These are phyloP conservation scores for Pelargonium citronellum DNA, from an alignment of 441 rosid genomes.

Conservation along the genomic window DNA sequence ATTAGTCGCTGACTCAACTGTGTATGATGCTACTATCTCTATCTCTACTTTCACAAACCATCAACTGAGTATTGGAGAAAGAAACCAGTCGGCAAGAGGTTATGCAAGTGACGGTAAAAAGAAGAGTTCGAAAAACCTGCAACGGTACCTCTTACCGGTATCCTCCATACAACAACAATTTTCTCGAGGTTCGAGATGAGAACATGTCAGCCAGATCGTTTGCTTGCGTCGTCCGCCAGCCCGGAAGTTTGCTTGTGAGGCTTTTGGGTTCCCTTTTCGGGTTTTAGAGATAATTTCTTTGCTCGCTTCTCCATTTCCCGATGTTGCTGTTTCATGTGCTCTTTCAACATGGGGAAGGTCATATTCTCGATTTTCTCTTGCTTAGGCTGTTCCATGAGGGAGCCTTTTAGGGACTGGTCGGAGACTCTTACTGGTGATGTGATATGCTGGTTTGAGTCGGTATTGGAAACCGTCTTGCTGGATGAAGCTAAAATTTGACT, in stretches of 20 bases:
- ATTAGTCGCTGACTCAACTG: too few species aligned
- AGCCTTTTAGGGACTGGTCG: slow-evolving; percentile 11
- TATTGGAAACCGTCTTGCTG: slow-evolving; percentile 11
- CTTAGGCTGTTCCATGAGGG: slow-evolving; percentile 15
- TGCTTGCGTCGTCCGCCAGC: slow-evolving; percentile 7
- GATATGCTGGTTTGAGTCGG: slow-evolving; percentile 16
- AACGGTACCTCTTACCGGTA: background rate
- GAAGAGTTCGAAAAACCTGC: too few species aligned
- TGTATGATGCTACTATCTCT: too few species aligned
- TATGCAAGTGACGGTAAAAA: too few species aligned
- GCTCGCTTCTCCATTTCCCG: slow-evolving; percentile 20
- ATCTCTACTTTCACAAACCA: too few species aligned
- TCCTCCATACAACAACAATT: background rate
- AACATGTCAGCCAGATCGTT: background rate
- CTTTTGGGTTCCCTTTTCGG: slow-evolving; percentile 23
- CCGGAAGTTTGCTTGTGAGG: slow-evolving; percentile 15
- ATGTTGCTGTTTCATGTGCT: slow-evolving; percentile 23
- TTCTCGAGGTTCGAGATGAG: background rate
- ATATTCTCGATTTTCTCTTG: slow-evolving; percentile 24
- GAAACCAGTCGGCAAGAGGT: too few species aligned
- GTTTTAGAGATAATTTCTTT: slow-evolving; percentile 23
- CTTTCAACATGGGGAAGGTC: slow-evolving; percentile 21
- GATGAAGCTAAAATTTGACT: slow-evolving; percentile 18
- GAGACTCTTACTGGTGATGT: slow-evolving; percentile 15
- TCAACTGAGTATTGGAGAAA: too few species aligned